These are phyloP conservation scores for Colletotrichum sidae DNA, from an alignment of 2,329 filamentous ascomycete genomes.

Conservation along the genomic window DNA sequence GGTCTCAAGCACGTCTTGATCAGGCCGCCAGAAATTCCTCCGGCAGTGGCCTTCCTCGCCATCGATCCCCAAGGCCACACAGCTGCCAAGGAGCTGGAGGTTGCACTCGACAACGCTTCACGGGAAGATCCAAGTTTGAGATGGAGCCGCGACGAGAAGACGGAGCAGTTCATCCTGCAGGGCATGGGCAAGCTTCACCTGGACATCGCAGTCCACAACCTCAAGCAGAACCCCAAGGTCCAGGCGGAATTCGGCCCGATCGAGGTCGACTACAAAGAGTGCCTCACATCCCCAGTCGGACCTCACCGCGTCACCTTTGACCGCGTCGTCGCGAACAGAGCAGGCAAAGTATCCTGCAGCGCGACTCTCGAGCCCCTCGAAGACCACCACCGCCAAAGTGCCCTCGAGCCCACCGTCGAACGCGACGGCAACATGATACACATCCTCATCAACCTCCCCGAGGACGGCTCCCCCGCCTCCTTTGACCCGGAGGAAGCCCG, in stretches of 20 bases:
- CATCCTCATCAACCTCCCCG: slow-evolving; percentile 66
- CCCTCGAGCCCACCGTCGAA: slow-evolving; percentile 58
- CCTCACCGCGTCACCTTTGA: slow-evolving; percentile 77
- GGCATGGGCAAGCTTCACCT: slow-evolving; percentile 98
- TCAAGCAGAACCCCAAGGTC: slow-evolving; percentile 90
- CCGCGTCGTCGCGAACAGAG: slow-evolving; percentile 81
- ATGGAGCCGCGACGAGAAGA: slow-evolving; percentile 86
- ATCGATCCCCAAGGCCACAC: slow-evolving; percentile 83
- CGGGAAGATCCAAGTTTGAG: slow-evolving; percentile 94
- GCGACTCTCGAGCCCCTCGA: slow-evolving; percentile 74
- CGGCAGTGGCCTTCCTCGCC: slow-evolving; percentile 96
- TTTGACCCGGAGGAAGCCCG: slow-evolving; percentile 64
- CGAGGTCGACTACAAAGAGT: slow-evolving; percentile 95
- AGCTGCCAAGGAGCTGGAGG: slow-evolving; percentile 83
- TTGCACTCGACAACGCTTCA: slow-evolving; percentile 80
- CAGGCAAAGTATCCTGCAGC: slow-evolving; percentile 81
- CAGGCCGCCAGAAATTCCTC: slow-evolving; percentile 87
- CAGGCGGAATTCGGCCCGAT: slow-evolving; percentile 90
- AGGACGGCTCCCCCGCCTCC: slow-evolving; percentile 58
- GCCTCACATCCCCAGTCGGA: slow-evolving; percentile 68
- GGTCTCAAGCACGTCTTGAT: slow-evolving; percentile 82
- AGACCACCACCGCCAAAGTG: slow-evolving; percentile 47
- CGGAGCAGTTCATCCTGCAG: slow-evolving; percentile 90
- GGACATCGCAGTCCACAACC: slow-evolving; percentile 89
- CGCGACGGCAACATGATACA: slow-evolving; percentile 78